Base-by-base conservation (phyloP, 2,329 filamentous ascomycete genomes). In the Xylariales sp. region DNA sequence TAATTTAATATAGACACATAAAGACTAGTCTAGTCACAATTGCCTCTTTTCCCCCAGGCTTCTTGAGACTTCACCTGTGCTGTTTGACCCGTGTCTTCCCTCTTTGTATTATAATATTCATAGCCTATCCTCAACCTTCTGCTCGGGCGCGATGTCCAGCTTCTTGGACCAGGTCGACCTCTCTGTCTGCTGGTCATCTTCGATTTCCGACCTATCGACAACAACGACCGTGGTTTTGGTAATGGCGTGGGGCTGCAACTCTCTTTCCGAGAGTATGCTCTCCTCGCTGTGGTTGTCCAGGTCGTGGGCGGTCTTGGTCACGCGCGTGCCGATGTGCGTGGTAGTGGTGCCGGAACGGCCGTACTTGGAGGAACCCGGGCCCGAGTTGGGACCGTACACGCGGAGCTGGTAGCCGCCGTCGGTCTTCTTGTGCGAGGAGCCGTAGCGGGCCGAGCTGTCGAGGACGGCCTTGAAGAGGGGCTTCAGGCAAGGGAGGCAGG, bases 261-360 rank as follows among this genome's bases (percentile, higher is more conserved):
- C 19, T n/a, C 13, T 15, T 5, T 29, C 15, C 29, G 32, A 16
- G 5, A 37, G 20, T 6, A 41, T 42, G 14, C 29, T 42, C 33
- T 47, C 46, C n/a, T 43, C 38, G 18, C 37, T 37, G 6, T 29
- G 37, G 17, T 41, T 38, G 15, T 37, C 20, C 4, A 20, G 25
- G 19, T 32, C 14, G 36, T 25, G 11, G 14, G 13, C 12, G 18
- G 38, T 41, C 11, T 18, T 36, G 6, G 38, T 33, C 18, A 38
- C 33, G 13, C 32, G 8, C 8, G 23, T n/a, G 5, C 18, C 11
- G 12, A 18, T 20, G 14, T 23, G 23, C 14, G 23, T 18, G 14
- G 32, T 34, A 3, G 41, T 35, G 2, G 21, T 16, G 11, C 31
- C 13, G 74, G 40, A 67, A 78, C 30, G 76, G 34, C 8, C 29